Percentiles rank a stretch among this genome's conserved stretches.
phyloP scores from a whole-genome alignment of 129 eudicot genomes.

The Tagetes erecta region DNA sequence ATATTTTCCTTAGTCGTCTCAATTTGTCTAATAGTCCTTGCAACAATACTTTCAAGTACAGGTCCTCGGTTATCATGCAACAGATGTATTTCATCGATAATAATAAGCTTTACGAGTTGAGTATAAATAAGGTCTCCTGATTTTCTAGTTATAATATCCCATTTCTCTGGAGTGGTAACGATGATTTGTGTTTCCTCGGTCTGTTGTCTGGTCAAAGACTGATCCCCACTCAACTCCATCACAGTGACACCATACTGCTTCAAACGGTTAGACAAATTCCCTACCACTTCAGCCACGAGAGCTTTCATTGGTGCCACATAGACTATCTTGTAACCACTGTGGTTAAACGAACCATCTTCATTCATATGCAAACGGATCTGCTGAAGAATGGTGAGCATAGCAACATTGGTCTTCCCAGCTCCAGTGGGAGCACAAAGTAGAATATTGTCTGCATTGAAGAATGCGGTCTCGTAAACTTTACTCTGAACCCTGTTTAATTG shows the following conservation, averaged over 20 bases:
- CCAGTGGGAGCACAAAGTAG: constrained; percentile 97
- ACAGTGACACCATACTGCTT: constrained; percentile 71
- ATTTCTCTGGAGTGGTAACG: constrained; percentile 93
- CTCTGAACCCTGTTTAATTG: constrained; percentile 90
- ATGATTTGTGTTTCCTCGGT: constrained; percentile 88
- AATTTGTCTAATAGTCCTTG: constrained; percentile 85
- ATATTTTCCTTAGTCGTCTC: constrained; percentile 93
- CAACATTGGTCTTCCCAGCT: constrained; percentile 93
- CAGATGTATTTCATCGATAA: constrained; percentile 89
- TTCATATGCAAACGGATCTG: constrained; percentile 74
- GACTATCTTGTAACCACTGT: constrained; percentile 76
- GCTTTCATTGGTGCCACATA: constrained; percentile 98
- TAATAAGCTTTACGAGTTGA: constrained; percentile 80
- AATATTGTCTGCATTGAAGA: constrained; percentile 68
- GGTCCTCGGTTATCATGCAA: constrained; percentile 95
- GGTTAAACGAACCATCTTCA: constrained; percentile 68
- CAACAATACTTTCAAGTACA: constrained; percentile 87
- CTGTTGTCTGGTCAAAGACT: constrained; percentile 75
- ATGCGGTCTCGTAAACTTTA: constrained; percentile 86
- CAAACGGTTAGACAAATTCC: constrained; percentile 76
- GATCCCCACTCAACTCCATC: constrained; percentile 94
- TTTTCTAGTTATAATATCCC: constrained; percentile 94
- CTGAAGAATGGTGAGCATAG: constrained; percentile 91
- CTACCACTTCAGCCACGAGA: constrained; percentile 91
- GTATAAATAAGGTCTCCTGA: constrained; percentile 87